Base-by-base conservation (phyloP, 805 yeast species). In the Wickerhamomyces bisporus region DNA sequence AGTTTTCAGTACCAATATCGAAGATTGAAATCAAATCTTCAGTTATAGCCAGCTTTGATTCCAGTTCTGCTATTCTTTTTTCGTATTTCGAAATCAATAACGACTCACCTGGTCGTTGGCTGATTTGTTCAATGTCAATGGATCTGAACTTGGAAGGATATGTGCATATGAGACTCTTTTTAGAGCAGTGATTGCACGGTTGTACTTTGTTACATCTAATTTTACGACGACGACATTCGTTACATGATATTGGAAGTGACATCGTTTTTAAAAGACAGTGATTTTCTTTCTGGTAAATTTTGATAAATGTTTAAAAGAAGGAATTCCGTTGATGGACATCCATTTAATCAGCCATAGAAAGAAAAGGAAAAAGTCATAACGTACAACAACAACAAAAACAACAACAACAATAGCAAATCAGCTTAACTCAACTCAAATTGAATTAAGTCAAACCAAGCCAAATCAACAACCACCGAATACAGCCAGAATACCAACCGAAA, bases 171-270 rank as follows among this genome's bases (percentile, higher is more conserved):
- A 50, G 36, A 0, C 36, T 34, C 30, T 44, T 39, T 6, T 38
- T 29, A 4, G 32, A 2, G 28, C 58, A 53, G 40, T 40, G 44
- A 19, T 27, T 26, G 23, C 58, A 53, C 0, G 53, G 49, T 2
- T 32, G 30, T 5, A 42, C 41, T 20, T 50, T 47, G 26, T 34
- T 24, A 27, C 58, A 53, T 1, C 52, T 40, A 37, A 53, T 50
- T 42, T 53, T 53, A 3, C 58, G 27, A 1, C 57, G 41, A 19
- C 58, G 45, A 35, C 58, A 53, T 40, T 52, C 55, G 17, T 45
- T 48, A 28, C 58, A 52, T 1, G 55, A 49, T 12, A 53, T 46
- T 0, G 58, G 57, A 4, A 38, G 25, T 21, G 48, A 47, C 50
- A 44, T 44, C n/a, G n/a, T n/a, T n/a, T n/a, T n/a, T n/a, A n/a